Evolutionary conservation across 1,284 basidiomycete species (phyloP).

Genomic region (Athelia psychrophila): DNA sequence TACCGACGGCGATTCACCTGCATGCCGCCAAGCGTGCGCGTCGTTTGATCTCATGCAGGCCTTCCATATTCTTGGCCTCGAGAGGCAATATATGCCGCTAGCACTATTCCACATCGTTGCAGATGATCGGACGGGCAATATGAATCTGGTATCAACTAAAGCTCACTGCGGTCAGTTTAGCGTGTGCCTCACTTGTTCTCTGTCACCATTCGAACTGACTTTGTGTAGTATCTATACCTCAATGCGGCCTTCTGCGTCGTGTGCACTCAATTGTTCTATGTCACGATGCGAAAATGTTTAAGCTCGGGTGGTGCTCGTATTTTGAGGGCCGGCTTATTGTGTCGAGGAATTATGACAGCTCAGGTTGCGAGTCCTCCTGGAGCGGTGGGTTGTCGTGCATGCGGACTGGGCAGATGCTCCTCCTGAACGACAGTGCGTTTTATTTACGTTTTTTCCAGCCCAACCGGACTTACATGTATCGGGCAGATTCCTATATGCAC

Average conservation of each 20-base stretch:
- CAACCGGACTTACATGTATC: neutral
- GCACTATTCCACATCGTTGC: constrained; percentile 21
- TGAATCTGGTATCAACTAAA: no score
- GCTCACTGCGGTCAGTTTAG: no score
- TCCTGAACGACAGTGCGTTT: neutral
- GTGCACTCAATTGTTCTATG: neutral
- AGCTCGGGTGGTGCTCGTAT: constrained; percentile 27
- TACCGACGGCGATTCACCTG: constrained; percentile 20
- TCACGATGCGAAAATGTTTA: constrained; percentile 26
- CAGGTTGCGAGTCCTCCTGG: no score
- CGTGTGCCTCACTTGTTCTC: no score
- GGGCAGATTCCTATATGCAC: constrained; percentile 10
- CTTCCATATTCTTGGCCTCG: constrained; percentile 19
- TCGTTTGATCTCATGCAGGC: constrained; percentile 20
- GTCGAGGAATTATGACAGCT: constrained; percentile 15
- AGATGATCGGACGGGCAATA: constrained; percentile 16
- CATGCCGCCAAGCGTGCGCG: constrained; percentile 20
- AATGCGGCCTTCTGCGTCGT: constrained; percentile 21
- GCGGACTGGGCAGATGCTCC: constrained; percentile 18
- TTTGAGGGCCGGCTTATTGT: constrained; percentile 9
- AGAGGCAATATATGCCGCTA: constrained; percentile 16
- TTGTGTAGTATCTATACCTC: constrained; percentile 23
- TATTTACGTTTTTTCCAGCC: neutral
- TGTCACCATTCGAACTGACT: neutral
- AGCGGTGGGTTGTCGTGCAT: constrained; percentile 28